Base-by-base conservation (phyloP, 1,284 basidiomycete genomes). In the Psilocybe mexicana region DNA sequence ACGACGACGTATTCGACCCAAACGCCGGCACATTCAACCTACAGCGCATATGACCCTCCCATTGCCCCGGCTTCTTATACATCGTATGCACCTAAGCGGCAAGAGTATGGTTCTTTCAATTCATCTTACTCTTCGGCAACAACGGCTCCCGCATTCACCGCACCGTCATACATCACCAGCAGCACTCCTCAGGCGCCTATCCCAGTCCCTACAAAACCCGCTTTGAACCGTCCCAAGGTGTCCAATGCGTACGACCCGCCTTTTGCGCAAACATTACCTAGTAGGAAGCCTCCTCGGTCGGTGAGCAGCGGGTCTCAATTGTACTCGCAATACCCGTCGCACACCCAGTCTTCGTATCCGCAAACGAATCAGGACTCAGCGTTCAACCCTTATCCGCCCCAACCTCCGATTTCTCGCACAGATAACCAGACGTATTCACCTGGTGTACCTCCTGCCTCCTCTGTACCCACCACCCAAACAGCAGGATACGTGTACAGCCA, bases 201-300 rank as follows among this genome's bases (percentile, higher is more conserved):
- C 5, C 74, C 79, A 7, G 63, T 72, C 28, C 70, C 77, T 2
- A 72, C 78, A 12, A 67, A 75, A 3, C 72, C 78, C 35, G 74
- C 60, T 62, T 72, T 72, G 75, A 82, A 69, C 71, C 74, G 90
- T 54, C 87, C 88, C 14, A 88, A 85, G 69, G 74, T 83, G 23
- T 78, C 75, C 23, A 90, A 92, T 65, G 90, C 91, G 0, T 93
- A 92, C 64, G 90, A 93, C 62, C 90, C 90, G 12, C 90, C 90
- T 26, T 80, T 93, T 55, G 86, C 84, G 23, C 76, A 81, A 4
- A 75, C 78, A 18, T 84, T 80, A 65, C 72, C 77, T 12, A 71
- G 72, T 28, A 77, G 78, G 50, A 77, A 78, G 54, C 67, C 67
- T 14, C 67, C 48, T 52, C 64, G 70, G 33, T 33, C 61, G 42